Base-by-base conservation (phyloP, 805 yeast genomes). In the Suhomyces kilbournensis region DNA sequence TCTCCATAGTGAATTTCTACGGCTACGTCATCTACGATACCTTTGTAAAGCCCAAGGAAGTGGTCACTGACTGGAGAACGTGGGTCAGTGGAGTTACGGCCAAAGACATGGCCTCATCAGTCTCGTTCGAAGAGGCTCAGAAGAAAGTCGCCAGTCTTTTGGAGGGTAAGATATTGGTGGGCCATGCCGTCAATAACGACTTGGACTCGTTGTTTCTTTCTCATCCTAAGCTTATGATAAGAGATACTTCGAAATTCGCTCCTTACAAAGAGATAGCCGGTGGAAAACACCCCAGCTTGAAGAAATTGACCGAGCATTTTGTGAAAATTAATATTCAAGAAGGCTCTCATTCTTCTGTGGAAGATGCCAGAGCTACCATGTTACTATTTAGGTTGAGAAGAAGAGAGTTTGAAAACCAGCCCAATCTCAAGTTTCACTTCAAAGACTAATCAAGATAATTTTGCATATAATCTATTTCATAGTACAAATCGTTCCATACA, bases 361-460 rank as follows among this genome's bases (percentile, higher is more conserved):
- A 90, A 63, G 97, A 91, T 71, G 96, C 97, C 0, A 81, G 82
- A 61, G 92, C 92, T 1, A 84, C 97, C 0, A 92, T 91, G 96
- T 66, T 85, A 54, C 68, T 91, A n/a, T 91, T 83, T 63, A 78
- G 88, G 54, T 63, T 79, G 49, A 79, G 81, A 56, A 85, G 81
- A 62, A 74, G 71, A 49, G 89, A 81, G 49, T 85, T 88, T 61
- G 94, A 85, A 57, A 52, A 52, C 40, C 44, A 47, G 26, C 50
- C 45, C 9, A 38, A 42, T n/a, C 50, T 47, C 35, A 38, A 23
- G 44, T 35, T 17, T 30, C 48, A 34, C 30, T 12, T 45, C 17
- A 45, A 45, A 19, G 32, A 32, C n/a, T 44, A 30, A 28, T 20
- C 9, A 4, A 26, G 4, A 26, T 26, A 6, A 7, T 22, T 22